These are phyloP conservation scores for Volvox reticuliferus DNA, from an alignment of 139 green algal genomes.

Conservation along the genomic window DNA sequence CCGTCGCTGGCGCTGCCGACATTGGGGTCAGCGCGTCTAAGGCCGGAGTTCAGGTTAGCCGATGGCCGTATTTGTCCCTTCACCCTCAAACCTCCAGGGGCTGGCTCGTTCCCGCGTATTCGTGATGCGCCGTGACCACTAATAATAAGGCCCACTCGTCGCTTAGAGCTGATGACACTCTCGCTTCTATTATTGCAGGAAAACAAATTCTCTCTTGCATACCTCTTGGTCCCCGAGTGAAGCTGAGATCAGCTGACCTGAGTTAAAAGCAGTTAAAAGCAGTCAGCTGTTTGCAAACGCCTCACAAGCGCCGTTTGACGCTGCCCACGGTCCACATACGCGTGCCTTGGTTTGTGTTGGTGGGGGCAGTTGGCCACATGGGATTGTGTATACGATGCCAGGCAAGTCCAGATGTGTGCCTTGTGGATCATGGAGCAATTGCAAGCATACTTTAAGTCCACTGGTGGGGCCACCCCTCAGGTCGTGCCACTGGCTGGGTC, in stretches of 20 bases:
- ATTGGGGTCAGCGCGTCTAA: not conserved
- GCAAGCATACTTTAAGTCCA: too few relatives aligned
- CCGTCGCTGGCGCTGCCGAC: not conserved
- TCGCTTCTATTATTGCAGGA: slow-evolving; percentile 3
- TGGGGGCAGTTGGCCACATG: not conserved
- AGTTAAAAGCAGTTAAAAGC: too few relatives aligned
- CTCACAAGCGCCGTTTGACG: not conserved
- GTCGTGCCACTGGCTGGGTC: slow-evolving; percentile 7
- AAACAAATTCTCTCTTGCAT: not conserved
- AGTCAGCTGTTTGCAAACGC: not conserved
- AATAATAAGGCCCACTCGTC: too few relatives aligned
- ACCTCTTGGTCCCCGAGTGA: not conserved
- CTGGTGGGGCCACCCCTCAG: not conserved
- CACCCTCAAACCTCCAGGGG: not conserved
- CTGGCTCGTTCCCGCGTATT: not conserved
- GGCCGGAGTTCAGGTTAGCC: not conserved
- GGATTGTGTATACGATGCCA: not conserved
- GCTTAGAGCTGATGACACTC: not conserved
- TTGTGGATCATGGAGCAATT: not conserved
- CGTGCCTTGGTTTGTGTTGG: not conserved
- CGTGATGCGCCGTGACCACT: not conserved
- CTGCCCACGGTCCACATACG: not conserved
- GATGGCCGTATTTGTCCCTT: not conserved
- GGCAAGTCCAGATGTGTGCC: not conserved
- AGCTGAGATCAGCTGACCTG: too few relatives aligned